These are phyloP conservation scores for Aphanomyces euteiches DNA, from an alignment of 352 stramenopile genomes.

Conservation along the genomic window DNA sequence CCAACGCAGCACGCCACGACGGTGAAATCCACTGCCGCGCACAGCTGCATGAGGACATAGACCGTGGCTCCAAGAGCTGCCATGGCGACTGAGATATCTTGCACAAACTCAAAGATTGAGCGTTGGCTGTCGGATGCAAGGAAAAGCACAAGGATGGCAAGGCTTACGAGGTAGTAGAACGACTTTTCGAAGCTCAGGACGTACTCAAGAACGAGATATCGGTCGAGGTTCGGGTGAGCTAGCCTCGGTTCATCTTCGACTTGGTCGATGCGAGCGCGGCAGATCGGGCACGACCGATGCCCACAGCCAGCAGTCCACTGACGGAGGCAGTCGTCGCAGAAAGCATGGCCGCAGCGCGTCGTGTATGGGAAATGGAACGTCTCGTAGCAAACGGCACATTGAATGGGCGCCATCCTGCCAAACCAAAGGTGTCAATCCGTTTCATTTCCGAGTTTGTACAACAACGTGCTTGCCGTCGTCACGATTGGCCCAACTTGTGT, in stretches of 20 bases:
- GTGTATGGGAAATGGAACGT: background rate
- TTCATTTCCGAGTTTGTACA: background rate
- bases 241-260: background rate
- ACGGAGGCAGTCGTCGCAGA: constrained; percentile 14
- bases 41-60: constrained; percentile 28
- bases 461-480: background rate
- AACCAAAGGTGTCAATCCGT: background rate
- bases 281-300: constrained; percentile 20
- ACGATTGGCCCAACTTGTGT: background rate
- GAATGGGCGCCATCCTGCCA: background rate
- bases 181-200: background rate
- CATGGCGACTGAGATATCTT: constrained; percentile 10
- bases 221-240: background rate
- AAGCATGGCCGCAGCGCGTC: constrained; percentile 20
- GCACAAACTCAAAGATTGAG: background rate
- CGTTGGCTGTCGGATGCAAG: background rate
- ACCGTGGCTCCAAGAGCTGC: constrained; percentile 35
- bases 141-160: background rate
- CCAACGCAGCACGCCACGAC: constrained; percentile 8
- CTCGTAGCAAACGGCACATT: constrained; percentile 26
- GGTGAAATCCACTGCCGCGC: background rate
- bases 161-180: background rate
- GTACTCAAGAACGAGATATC: background rate
- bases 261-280: background rate
- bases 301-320: background rate